phyloP scores from a whole-genome alignment of 2,329 filamentous ascomycete species.

The Sporothrix pseudoabietina region DNA sequence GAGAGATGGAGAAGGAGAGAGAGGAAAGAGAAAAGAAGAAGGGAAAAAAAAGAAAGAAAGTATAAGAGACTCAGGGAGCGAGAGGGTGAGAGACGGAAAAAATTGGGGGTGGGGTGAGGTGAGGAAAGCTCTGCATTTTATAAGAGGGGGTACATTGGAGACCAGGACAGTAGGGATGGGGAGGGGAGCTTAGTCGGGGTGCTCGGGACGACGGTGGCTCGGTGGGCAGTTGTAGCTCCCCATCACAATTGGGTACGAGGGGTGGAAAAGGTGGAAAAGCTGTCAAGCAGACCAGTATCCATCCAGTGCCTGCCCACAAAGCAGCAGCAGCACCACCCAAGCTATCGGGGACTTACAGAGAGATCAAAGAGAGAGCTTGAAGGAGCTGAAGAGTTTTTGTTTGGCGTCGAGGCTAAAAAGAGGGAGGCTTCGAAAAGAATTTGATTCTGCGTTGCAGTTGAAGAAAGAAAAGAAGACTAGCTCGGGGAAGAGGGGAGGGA shows the following conservation, averaged over 20 bases:
- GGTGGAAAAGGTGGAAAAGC: neutral
- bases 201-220: conserved; percentile 7
- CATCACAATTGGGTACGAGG: neutral
- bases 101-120: neutral
- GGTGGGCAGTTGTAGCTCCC: neutral
- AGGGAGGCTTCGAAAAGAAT: conserved; percentile 15
- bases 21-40: neutral
- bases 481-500: conserved; percentile 13
- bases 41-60: neutral
- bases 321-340: neutral
- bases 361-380: neutral
- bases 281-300: neutral
- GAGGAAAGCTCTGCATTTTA: conserved; percentile 20
- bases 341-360: conserved; percentile 16
- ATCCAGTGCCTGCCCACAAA: neutral
- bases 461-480: conserved; percentile 19
- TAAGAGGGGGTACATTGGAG: neutral
- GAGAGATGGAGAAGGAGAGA: neutral
- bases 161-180: neutral
- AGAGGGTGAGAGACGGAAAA: neutral
- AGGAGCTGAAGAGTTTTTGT: neutral
- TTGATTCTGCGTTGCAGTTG: conserved; percentile 1
- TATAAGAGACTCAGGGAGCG: neutral
- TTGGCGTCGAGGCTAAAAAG: conserved; percentile 2
- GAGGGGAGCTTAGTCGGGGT: conserved; percentile 16